Evolutionary conservation across 805 yeast genomes (phyloP), one percentile per base, ranked within the genome.

Genomic region (Zygosaccharomyces kombuchaensis): DNA sequence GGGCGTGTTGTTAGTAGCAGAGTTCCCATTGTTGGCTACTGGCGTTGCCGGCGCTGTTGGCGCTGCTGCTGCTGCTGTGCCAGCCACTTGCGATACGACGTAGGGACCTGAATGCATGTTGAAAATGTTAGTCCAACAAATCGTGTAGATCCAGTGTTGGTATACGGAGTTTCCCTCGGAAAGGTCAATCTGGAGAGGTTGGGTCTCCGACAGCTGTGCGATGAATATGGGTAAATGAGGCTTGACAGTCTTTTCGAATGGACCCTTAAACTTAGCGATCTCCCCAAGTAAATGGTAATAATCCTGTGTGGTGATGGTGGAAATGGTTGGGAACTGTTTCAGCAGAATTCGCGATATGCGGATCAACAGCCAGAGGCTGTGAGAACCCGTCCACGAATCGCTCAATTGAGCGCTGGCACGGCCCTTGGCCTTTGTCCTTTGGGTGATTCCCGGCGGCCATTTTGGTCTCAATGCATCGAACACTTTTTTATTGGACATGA

Each of bases 121-220:
- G 44, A 65, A 65, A 9, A 59, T 52, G 32, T 60, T 56, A 1
- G 57, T 37, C 69, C 69, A 65, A 30, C 57, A 51, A 10, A 58
- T 40, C 36, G 52, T 57, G 14, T 50, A 46, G 6, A 52, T 34
- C 63, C 64, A 64, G 23, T 53, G 50, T 13, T 54, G 52, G 17
- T 53, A 54, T 25, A 39, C 16, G 5, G 44, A 37, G 35, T 54
- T 46, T 13, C 39, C 25, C 17, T 38, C 45, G 9, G 57, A 48
- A 10, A 48, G 34, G 23, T 57, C 50, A 10, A 58, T 32, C 5
- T 19, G 34, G 6, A 57, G 34, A 16, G 53, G 54, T 19, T 37
- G 29, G 17, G 37, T 38, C 6, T 45, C 45, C 5, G 38, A 37
- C 14, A 23, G 13, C 32, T 48, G 46, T 10, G 44, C 43, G 2